Evolutionary conservation across 192 early-diverging fungal species (phyloP).

Genomic region (Coemansia sp.): DNA sequence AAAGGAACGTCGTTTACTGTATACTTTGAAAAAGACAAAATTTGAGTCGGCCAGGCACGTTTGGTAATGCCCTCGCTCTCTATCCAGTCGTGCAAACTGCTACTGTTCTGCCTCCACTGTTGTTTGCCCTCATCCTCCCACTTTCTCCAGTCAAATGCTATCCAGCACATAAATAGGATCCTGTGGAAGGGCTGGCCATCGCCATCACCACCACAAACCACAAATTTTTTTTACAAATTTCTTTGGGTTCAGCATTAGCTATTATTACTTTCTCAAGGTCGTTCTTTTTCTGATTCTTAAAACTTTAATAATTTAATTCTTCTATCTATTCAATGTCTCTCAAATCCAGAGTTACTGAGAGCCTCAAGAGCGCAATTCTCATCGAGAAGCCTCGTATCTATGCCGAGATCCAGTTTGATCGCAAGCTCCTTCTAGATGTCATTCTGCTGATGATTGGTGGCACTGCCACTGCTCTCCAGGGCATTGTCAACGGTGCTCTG

Average conservation of each 20-base stretch:
- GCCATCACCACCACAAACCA: background rate
- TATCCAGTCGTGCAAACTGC: no score
- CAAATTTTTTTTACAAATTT: background rate
- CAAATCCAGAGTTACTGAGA: background rate
- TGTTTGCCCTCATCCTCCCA: no score
- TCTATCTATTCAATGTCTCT: conserved; percentile 1
- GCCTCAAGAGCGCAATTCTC: conserved; percentile 16
- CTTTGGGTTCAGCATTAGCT: no score
- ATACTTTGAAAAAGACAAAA: no score
- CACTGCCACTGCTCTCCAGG: conserved; percentile 15
- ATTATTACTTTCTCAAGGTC: background rate
- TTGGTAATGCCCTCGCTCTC: no score
- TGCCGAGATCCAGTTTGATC: conserved; percentile 17
- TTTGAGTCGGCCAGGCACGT: no score
- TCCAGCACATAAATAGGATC: no score
- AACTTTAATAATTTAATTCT: background rate
- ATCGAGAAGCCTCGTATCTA: conserved; percentile 28
- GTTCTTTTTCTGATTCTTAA: background rate
- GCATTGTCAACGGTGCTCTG: conserved; percentile 21
- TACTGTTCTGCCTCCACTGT: background rate
- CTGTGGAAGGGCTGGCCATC: no score
- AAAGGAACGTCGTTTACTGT: background rate
- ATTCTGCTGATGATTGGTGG: conserved; percentile 17
- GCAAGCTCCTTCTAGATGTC: conserved; percentile 17
- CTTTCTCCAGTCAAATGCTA: no score